A percentile compares a stretch with the other conserved stretches of the same genome.
These are phyloP conservation scores for Linnemannia schmuckeri DNA, from an alignment of 192 early-diverging fungal species.

Conservation along the genomic window DNA sequence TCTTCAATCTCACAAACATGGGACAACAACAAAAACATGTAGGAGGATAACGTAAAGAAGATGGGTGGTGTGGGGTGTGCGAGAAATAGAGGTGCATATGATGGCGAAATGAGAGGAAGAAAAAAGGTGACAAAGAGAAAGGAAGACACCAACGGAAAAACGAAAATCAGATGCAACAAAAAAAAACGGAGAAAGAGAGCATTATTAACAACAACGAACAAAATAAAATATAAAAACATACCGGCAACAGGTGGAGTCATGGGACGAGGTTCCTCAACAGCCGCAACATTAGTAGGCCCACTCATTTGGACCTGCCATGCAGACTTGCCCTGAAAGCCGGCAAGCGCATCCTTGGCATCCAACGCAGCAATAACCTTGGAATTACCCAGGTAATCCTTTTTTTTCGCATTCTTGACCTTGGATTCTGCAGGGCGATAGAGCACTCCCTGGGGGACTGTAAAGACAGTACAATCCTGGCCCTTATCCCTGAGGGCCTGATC, in stretches of 20 bases:
- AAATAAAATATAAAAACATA: slow-evolving; percentile 48
- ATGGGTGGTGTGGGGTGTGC: too few relatives aligned
- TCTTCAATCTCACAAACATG: background rate
- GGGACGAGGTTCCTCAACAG: slow-evolving; percentile 32
- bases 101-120: background rate
- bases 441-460: slow-evolving; percentile 81
- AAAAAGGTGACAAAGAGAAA: background rate
- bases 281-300: slow-evolving; percentile 58
- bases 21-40: background rate
- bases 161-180: background rate
- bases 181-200: slow-evolving; percentile 3
- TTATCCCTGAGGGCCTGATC: slow-evolving; percentile 72
- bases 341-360: slow-evolving; percentile 68
- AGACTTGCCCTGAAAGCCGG: slow-evolving; percentile 69
- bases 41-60: background rate
- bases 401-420: slow-evolving; percentile 87
- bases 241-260: slow-evolving; percentile 28
- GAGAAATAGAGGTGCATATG: background rate
- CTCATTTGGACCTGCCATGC: slow-evolving; percentile 59
- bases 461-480: slow-evolving; percentile 78
- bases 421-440: slow-evolving; percentile 88
- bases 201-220: background rate
- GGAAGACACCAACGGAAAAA: background rate
- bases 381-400: slow-evolving; percentile 83
- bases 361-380: slow-evolving; percentile 88